Base-by-base conservation (phyloP, 2,329 filamentous ascomycete genomes). In the Plectosphaerella plurivora region DNA sequence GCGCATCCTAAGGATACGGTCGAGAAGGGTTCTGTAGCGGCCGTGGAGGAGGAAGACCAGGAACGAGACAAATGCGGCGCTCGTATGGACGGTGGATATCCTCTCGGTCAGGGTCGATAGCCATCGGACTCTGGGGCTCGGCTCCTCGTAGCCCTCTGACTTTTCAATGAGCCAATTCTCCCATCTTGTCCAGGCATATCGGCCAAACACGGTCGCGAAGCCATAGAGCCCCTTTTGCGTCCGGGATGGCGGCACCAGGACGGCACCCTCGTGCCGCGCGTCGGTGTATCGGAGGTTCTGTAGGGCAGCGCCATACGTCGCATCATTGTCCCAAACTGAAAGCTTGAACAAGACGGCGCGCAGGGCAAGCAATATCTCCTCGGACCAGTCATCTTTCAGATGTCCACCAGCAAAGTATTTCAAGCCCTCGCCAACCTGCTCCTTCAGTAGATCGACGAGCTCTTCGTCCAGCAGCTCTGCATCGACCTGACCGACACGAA, bases 401-500 rank as follows among this genome's bases (percentile, higher is more conserved):
- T 92, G 75, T 25, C 80, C 69, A 59, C 86, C 86, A 46, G 88
- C 87, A 59, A 92, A 88, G 68, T 96, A 94, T 66, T 92, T 95
- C 53, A 97, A 74, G 12, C 86, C 94, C 59, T 97, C 91, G 59
- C 85, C 87, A 33, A 94, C 90, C 70, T 99, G 93, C 6, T 81
- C 83, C 65, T 89, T 91, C 54, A 99, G 75, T 58, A 97, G 78
- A n/a, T 83, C 82, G 22, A 97, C 77, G 45, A 99, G 78, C 73
- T 97, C 94, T 65, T 96, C 91, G 68, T 99, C 94, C 16, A 99
- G 79, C 48, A 99, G 77, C 69, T 97, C 94, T 37, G 94, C 91
- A 69, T 99, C 94, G 44, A 97, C 90, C 72, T 99, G 94, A 25
- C 93, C 91, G 25, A 99, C 94, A 51, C 94, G 86, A 68, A 96